Conservation (phyloP, 805 yeast species). For the Myxozyma kluyveri region DNA sequence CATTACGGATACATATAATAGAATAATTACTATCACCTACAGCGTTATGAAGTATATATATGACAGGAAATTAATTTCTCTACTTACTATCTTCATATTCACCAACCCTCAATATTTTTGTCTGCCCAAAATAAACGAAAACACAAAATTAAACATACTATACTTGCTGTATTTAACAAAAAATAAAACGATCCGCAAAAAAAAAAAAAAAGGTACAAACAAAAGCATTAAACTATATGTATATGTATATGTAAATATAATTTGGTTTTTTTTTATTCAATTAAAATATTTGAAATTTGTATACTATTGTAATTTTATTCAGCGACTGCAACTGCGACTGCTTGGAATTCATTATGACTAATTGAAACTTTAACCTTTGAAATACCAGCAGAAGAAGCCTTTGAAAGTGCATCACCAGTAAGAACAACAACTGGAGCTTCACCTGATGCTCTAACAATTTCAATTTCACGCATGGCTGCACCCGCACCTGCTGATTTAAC, state of each 20-base stretch:
- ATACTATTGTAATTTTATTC: constrained; percentile 1
- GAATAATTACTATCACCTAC: too few relatives aligned
- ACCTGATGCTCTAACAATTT: constrained; percentile 62
- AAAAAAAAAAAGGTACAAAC: background rate
- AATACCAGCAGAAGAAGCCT: constrained; percentile 71
- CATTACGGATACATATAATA: too few relatives aligned
- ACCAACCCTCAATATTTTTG: too few relatives aligned
- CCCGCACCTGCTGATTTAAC: constrained; percentile 92
- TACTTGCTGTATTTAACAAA: background rate
- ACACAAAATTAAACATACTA: too few relatives aligned
- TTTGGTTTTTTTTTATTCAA: too few relatives aligned
- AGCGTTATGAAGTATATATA: too few relatives aligned
- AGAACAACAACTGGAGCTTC: constrained; percentile 82
- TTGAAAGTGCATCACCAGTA: constrained; percentile 69
- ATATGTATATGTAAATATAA: too few relatives aligned
- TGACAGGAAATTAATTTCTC: too few relatives aligned
- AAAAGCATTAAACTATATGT: too few relatives aligned
- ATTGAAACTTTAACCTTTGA: constrained; percentile 78
- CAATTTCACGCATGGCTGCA: constrained; percentile 88
- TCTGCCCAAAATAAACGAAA: too few relatives aligned
- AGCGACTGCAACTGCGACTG: constrained; percentile 90
- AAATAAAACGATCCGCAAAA: background rate
- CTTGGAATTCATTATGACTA: constrained; percentile 95
- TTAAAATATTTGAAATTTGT: too few relatives aligned
- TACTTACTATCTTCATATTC: too few relatives aligned